phyloP scores from a whole-genome alignment of 31 red algal species.

The Porphyra umbilicalis region DNA sequence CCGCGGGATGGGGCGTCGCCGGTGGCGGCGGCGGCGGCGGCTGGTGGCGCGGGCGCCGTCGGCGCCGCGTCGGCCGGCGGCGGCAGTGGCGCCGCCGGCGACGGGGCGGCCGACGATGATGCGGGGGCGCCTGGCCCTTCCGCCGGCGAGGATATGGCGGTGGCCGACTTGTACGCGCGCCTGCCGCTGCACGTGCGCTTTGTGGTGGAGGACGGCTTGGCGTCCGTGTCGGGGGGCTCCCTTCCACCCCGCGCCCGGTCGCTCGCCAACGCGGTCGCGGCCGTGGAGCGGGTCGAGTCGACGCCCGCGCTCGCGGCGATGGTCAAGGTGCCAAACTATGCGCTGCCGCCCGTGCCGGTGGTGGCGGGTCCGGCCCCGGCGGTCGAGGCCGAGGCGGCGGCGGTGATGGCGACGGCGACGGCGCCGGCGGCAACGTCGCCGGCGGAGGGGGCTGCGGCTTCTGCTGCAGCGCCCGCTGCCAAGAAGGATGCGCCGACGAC shows the following conservation, averaged over 20 bases:
- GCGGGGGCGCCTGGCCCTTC: no score
- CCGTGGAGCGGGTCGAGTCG: slow-evolving; percentile 26
- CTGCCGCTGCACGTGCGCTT: neutral
- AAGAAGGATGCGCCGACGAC: neutral
- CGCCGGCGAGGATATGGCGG: neutral
- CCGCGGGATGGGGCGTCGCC: neutral
- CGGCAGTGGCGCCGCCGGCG: neutral
- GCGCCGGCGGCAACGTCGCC: neutral
- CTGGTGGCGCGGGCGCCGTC: neutral
- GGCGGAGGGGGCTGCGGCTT: neutral
- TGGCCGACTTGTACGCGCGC: neutral
- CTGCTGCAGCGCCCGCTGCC: neutral
- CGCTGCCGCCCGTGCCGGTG: neutral
- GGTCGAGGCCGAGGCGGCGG: neutral
- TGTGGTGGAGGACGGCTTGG: neutral
- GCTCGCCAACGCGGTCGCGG: slow-evolving; percentile 28
- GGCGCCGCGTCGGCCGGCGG: neutral
- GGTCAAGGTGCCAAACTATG: neutral
- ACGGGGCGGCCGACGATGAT: neutral
- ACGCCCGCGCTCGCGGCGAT: slow-evolving; percentile 11
- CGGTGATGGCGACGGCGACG: neutral
- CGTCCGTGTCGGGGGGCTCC: neutral
- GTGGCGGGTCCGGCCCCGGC: neutral
- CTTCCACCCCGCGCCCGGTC: neutral
- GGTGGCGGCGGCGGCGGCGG: neutral